Percentiles rank a stretch among this genome's conserved stretches.
These are phyloP conservation scores for Aspergillus piperis DNA, from an alignment of 2,329 filamentous ascomycete genomes.

Conservation along the genomic window DNA sequence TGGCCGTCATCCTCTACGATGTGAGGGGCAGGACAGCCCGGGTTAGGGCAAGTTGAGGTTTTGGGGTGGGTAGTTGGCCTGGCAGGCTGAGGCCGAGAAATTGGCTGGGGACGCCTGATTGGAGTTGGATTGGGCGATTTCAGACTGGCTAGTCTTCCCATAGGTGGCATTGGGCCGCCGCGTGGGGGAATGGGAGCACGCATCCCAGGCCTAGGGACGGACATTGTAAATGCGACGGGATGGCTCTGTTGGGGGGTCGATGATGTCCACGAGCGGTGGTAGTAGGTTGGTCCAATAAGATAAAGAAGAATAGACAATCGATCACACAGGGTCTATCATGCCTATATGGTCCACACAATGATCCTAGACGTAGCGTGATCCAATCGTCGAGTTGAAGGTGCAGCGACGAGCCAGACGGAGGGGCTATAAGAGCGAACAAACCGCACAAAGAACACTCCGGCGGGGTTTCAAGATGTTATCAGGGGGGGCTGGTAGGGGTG, in stretches of 20 bases:
- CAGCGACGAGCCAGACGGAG: neutral
- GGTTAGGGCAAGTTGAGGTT: constrained; percentile 47
- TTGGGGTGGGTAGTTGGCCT: constrained; percentile 41
- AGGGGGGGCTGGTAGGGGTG: neutral
- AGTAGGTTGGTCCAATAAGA: neutral
- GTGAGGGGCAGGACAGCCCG: constrained; percentile 47
- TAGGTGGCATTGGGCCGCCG: constrained; percentile 27
- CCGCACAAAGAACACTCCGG: neutral
- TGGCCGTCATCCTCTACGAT: constrained; percentile 50
- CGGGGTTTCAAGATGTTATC: neutral
- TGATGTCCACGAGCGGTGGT: neutral
- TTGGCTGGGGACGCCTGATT: constrained; percentile 40
- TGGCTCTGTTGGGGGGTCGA: neutral
- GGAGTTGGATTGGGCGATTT: constrained; percentile 40
- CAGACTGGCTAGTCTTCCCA: constrained; percentile 44
- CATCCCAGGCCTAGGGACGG: constrained; percentile 34
- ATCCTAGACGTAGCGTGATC: neutral
- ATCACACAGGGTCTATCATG: neutral
- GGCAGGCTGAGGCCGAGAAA: constrained; percentile 31
- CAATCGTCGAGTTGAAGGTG: neutral
- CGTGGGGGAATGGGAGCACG: constrained; percentile 35
- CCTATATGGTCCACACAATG: neutral
- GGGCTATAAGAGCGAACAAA: neutral
- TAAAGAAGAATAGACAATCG: too few species aligned
- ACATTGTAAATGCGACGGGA: constrained; percentile 28